A percentile compares a stretch with the other conserved stretches of the same genome.
Conservation (phyloP, 169 alveolate genomes). For the Cystoisospora suis region DNA sequence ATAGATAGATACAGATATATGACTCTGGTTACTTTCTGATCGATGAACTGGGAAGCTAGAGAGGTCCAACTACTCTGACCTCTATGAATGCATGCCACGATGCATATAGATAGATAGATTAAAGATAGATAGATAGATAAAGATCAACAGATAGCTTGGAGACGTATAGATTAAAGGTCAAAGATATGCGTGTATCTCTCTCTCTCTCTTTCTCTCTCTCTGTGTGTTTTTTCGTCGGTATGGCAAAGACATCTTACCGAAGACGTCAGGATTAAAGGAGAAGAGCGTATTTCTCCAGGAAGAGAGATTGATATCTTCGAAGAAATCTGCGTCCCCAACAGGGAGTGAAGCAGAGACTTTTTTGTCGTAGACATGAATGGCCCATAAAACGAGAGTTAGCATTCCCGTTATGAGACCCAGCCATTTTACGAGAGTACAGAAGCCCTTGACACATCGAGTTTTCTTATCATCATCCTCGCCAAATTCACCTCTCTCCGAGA, state of each 20-base stretch:
- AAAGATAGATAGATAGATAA: not conserved
- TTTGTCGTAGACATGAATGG: not conserved
- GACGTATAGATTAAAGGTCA: not conserved
- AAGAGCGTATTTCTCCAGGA: not conserved
- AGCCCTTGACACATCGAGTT: not conserved
- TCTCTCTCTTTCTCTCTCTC: not conserved
- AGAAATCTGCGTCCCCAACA: not conserved
- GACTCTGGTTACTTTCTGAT: too few relatives aligned
- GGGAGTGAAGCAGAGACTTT: not conserved
- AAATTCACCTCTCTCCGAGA: too few relatives aligned
- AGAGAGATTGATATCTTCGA: not conserved
- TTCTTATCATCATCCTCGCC: not conserved
- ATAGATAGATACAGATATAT: too few relatives aligned
- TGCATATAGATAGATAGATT: not conserved
- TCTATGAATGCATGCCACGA: not conserved
- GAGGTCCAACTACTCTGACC: not conserved
- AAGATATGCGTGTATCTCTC: not conserved
- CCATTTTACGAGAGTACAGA: not conserved
- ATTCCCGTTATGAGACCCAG: not conserved
- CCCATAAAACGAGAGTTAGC: not conserved
- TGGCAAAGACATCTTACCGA: not conserved
- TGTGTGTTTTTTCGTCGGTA: not conserved
- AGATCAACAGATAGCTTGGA: not conserved
- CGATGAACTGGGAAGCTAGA: too few relatives aligned
- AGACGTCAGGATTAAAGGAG: not conserved